Percentiles rank a stretch among this genome's conserved stretches.
Evolutionary conservation across 139 green algal species (phyloP).

Genomic region (Dunaliella sp.): DNA sequence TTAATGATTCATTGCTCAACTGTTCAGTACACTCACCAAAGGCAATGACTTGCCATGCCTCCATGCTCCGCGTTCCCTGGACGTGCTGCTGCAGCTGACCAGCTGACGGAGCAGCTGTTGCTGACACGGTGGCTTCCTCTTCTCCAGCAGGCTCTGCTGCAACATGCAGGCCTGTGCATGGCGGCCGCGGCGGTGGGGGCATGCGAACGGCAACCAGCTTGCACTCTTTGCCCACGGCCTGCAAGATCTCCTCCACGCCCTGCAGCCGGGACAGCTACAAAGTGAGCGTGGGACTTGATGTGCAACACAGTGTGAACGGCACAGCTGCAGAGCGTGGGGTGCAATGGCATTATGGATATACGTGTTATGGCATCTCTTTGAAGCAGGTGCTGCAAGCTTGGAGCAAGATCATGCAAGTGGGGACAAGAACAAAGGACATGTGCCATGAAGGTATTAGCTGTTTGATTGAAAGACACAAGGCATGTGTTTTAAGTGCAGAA

Average conservation of each 20-base stretch:
- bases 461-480: neutral
- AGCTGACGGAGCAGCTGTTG: neutral
- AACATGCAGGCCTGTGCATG: neutral
- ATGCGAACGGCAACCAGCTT: neutral
- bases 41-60: neutral
- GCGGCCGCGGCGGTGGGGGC: neutral
- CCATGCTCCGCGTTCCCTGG: neutral
- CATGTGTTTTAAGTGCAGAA: neutral
- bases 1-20: too few species aligned
- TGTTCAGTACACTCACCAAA: too few species aligned
- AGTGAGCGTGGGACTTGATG: too few species aligned
- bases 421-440: neutral
- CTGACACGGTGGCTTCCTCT: neutral
- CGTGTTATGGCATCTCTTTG: neutral
- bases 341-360: neutral
- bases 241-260: neutral
- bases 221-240: neutral
- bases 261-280: too few species aligned
- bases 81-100: neutral
- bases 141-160: neutral
- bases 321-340: neutral
- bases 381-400: neutral
- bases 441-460: neutral
- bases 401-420: neutral
- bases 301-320: neutral